A percentile compares a stretch with the other conserved stretches of the same genome.
These are phyloP conservation scores for Leccinum boreale DNA, from an alignment of 768 basidiomycete genomes.

Conservation along the genomic window DNA sequence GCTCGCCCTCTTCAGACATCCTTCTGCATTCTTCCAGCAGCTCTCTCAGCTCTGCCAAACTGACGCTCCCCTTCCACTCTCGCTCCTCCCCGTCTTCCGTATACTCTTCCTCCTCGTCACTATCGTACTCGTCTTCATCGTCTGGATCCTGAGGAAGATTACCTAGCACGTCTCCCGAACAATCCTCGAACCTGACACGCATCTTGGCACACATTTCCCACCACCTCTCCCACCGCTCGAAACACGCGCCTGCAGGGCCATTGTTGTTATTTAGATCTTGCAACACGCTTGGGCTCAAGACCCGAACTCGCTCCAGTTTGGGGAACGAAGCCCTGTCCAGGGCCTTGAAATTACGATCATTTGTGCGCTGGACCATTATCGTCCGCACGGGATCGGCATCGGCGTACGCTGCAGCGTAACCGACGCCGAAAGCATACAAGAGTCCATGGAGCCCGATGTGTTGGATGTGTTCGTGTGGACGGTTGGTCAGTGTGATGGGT, in stretches of 20 bases:
- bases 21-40: conserved; percentile 55
- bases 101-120: conserved; percentile 33
- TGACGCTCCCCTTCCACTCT: conserved; percentile 22
- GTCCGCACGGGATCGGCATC: conserved; percentile 42
- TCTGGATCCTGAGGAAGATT: conserved; percentile 31
- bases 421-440: conserved; percentile 65
- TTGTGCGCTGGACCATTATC: conserved; percentile 48
- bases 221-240: conserved; percentile 67
- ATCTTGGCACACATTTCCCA: conserved; percentile 49
- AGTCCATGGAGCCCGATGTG: conserved; percentile 71
- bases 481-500: conserved; percentile 39
- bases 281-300: conserved; percentile 53
- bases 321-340: conserved; percentile 56
- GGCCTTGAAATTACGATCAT: conserved; percentile 64
- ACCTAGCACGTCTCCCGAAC: conserved; percentile 65
- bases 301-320: conserved; percentile 53
- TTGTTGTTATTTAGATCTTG: conserved; percentile 52
- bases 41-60: conserved; percentile 47
- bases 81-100: conserved; percentile 30
- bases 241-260: conserved; percentile 42
- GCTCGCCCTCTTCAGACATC: conserved; percentile 36
- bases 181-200: conserved; percentile 68
- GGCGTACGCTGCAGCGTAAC: conserved; percentile 43
- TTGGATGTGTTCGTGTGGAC: conserved; percentile 54
- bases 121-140: conserved; percentile 32